Percentiles rank a stretch among this genome's conserved stretches.
phyloP scores from a whole-genome alignment of 192 early-diverging fungal genomes.

The Podila horticola region DNA sequence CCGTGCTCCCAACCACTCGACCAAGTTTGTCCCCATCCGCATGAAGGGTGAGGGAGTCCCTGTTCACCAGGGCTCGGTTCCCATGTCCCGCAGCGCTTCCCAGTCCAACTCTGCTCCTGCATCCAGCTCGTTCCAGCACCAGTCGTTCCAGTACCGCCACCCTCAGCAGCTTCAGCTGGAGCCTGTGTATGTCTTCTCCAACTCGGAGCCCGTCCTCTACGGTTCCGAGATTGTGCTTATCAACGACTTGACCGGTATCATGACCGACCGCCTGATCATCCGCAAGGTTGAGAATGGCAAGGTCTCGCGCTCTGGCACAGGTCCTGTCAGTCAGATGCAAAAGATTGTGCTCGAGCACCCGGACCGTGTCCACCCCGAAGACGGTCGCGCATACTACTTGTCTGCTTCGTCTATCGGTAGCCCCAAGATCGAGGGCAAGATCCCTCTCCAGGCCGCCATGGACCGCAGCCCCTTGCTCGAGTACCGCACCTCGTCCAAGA shows the following conservation, averaged over 20 bases:
- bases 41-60: constrained; percentile 39
- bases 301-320: constrained; percentile 69
- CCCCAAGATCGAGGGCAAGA: constrained; percentile 54
- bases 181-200: constrained; percentile 37
- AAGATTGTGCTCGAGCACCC: constrained; percentile 76
- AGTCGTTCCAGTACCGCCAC: constrained; percentile 38
- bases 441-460: constrained; percentile 49
- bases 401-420: constrained; percentile 53
- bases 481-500: constrained; percentile 50
- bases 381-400: constrained; percentile 50
- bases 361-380: constrained; percentile 40
- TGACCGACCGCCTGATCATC: constrained; percentile 78
- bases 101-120: constrained; percentile 3
- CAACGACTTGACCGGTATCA: constrained; percentile 71
- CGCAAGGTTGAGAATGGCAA: constrained; percentile 83
- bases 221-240: constrained; percentile 79
- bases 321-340: constrained; percentile 88
- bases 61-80: background rate
- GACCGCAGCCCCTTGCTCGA: constrained; percentile 49
- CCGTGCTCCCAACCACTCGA: constrained; percentile 29
- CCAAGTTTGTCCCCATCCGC: constrained; percentile 52
- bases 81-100: constrained; percentile 16
- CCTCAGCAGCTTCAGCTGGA: constrained; percentile 42
- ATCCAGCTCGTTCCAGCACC: constrained; percentile 3
- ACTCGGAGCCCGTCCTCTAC: constrained; percentile 67